Evolutionary conservation across 495 filamentous ascomycete genomes (phyloP).

Genomic region (Apodospora peruviana): DNA sequence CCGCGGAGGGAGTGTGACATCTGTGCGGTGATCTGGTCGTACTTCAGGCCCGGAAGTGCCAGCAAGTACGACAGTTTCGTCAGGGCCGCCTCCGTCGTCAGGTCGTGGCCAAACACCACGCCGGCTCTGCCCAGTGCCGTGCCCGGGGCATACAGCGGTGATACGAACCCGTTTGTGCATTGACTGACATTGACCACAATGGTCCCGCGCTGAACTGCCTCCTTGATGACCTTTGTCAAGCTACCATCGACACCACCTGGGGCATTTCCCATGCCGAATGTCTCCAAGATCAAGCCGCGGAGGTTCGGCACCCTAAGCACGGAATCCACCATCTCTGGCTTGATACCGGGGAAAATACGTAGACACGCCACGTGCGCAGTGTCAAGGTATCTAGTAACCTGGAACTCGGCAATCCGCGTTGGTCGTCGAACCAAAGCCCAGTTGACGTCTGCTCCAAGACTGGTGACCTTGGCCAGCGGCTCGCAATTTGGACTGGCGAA

Average conservation of each 20-base stretch:
- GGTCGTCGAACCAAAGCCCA: constrained; percentile 80
- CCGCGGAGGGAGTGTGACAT: constrained; percentile 79
- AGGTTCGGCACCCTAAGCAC: constrained; percentile 75
- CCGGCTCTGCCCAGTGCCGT: constrained; percentile 81
- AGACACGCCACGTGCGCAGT: constrained; percentile 88
- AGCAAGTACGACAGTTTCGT: constrained; percentile 91
- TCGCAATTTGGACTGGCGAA: constrained; percentile 82
- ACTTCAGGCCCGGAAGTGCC: constrained; percentile 55
- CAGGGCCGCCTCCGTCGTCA: constrained; percentile 90
- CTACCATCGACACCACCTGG: constrained; percentile 78
- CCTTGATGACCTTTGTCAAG: constrained; percentile 72
- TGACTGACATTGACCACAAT: constrained; percentile 93
- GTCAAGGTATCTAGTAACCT: constrained; percentile 70
- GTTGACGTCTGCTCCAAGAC: constrained; percentile 73
- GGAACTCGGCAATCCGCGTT: constrained; percentile 65
- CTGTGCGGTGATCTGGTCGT: constrained; percentile 55
- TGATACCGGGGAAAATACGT: constrained; percentile 92
- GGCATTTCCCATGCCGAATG: constrained; percentile 92
- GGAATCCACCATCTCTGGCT: constrained; percentile 88
- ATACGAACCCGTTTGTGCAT: constrained; percentile 83
- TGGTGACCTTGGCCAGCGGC: constrained; percentile 74
- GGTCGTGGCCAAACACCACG: constrained; percentile 86
- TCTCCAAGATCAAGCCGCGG: constrained; percentile 83
- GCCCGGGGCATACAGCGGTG: constrained; percentile 86
- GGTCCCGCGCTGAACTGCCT: constrained; percentile 73